Percentiles rank a stretch among this genome's conserved stretches.
Evolutionary conservation across 208 protist species (phyloP).

Genomic region (Vickermania ingenoplastis): DNA sequence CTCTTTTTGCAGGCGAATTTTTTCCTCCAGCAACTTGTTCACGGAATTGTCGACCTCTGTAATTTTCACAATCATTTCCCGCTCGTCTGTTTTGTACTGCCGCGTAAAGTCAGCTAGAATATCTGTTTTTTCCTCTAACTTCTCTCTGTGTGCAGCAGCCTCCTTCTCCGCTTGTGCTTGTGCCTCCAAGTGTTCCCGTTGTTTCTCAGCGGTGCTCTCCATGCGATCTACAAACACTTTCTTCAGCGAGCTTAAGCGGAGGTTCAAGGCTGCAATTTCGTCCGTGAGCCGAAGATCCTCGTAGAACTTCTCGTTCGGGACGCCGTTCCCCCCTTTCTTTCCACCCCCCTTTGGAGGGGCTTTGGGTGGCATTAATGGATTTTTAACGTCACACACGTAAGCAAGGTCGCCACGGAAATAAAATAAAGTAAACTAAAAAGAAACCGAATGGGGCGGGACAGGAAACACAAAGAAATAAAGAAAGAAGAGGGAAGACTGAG

Average conservation of each 20-base stretch:
- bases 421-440: too few species aligned
- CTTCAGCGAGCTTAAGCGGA: slow-evolving; percentile 59
- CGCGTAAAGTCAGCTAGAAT: slow-evolving; percentile 79
- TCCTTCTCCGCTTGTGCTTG: slow-evolving; percentile 11
- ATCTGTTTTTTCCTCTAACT: slow-evolving; percentile 51
- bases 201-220: slow-evolving; percentile 24
- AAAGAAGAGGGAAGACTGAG: too few species aligned
- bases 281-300: slow-evolving; percentile 61
- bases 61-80: slow-evolving; percentile 39
- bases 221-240: slow-evolving; percentile 38
- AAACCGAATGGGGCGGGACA: too few species aligned
- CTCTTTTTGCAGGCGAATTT: slow-evolving; percentile 35
- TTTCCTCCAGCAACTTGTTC: slow-evolving; percentile 51
- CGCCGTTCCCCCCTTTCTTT: slow-evolving; percentile 11
- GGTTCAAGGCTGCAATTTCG: slow-evolving; percentile 31
- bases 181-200: slow-evolving; percentile 29
- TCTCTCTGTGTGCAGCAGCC: slow-evolving; percentile 22
- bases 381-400: slow-evolving; percentile 1
- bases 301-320: slow-evolving; percentile 27
- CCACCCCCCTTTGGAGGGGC: slow-evolving; percentile 3
- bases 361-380: slow-evolving; percentile 13
- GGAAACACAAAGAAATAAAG: slow-evolving; percentile 6
- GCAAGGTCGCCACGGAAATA: too few species aligned
- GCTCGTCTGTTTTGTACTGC: slow-evolving; percentile 75
- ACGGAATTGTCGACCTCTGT: slow-evolving; percentile 40